Conservation (phyloP, 495 filamentous ascomycete species). For the Aspergillus campestris region DNA sequence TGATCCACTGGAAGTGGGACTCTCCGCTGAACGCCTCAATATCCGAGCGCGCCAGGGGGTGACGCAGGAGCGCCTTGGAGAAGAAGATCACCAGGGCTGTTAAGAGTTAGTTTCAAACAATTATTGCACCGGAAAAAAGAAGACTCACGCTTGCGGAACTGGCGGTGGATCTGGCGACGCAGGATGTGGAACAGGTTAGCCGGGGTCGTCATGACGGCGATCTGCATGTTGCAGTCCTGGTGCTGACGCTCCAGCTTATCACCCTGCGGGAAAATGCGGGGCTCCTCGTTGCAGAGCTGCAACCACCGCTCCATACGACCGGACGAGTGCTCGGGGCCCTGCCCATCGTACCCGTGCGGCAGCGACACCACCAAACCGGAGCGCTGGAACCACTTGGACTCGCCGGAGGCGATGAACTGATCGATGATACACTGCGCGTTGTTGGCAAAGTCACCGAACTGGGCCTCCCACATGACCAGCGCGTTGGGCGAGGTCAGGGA, state of each 20-base stretch:
- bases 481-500: constrained; percentile 94
- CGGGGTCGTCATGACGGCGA: constrained; percentile 87
- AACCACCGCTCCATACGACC: constrained; percentile 95
- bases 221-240: constrained; percentile 99
- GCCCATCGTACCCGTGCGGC: constrained; percentile 96
- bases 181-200: constrained; percentile 95
- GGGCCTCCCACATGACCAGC: constrained; percentile 97
- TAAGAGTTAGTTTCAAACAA: constrained; percentile 25
- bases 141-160: constrained; percentile 92
- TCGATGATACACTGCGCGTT: constrained; percentile 98
- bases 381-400: constrained; percentile 97
- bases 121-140: background rate
- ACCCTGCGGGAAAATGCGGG: constrained; percentile 74
- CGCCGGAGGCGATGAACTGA: constrained; percentile 95
- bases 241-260: constrained; percentile 95
- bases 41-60: constrained; percentile 79
- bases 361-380: constrained; percentile 90
- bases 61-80: constrained; percentile 88
- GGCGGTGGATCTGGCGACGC: constrained; percentile 93
- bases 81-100: constrained; percentile 92
- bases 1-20: constrained; percentile 93
- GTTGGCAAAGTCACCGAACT: constrained; percentile 99
- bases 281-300: constrained; percentile 96
- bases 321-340: constrained; percentile 97
- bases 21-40: constrained; percentile 86